These are phyloP conservation scores for Candida sp. DNA, from an alignment of 1,139 yeast species.

Conservation along the genomic window DNA sequence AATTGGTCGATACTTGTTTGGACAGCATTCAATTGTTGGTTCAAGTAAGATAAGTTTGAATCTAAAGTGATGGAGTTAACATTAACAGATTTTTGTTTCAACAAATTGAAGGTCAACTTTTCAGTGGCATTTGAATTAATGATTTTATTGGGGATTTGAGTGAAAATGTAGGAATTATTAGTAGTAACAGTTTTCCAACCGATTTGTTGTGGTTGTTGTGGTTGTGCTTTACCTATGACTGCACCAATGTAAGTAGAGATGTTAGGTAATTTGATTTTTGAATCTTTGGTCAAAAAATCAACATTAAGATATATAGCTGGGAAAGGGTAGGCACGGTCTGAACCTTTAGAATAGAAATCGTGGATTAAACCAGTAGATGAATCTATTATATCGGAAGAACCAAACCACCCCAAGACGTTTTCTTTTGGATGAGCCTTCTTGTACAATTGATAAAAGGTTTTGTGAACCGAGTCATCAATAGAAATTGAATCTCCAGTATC, in stretches of 20 bases:
- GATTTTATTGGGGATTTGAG: conserved; percentile 72
- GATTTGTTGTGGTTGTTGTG: conserved; percentile 34
- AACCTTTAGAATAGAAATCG: conserved; percentile 73
- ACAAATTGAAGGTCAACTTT: conserved; percentile 48
- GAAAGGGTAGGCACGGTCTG: conserved; percentile 67
- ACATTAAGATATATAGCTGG: conserved; percentile 80
- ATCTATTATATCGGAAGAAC: conserved; percentile 63
- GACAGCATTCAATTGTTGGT: conserved; percentile 54
- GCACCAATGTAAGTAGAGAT: conserved; percentile 75
- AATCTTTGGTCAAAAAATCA: conserved; percentile 38
- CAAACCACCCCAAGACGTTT: conserved; percentile 85
- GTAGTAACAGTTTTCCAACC: conserved; percentile 42
- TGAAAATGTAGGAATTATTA: conserved; percentile 62
- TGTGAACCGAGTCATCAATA: conserved; percentile 74
- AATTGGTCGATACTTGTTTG: conserved; percentile 49
- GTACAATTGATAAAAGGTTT: conserved; percentile 67
- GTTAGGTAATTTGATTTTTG: conserved; percentile 34
- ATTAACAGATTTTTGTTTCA: conserved; percentile 20
- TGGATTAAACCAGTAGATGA: conserved; percentile 80
- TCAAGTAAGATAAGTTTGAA: conserved; percentile 38
- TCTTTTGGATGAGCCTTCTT: conserved; percentile 81
- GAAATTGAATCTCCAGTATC: conserved; percentile 75
- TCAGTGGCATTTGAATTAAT: conserved; percentile 59
- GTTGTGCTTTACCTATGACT: conserved; percentile 56
- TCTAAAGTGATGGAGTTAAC: conserved; percentile 15